These are phyloP conservation scores for Russula sp. DNA, from an alignment of 768 basidiomycete species.

Conservation along the genomic window DNA sequence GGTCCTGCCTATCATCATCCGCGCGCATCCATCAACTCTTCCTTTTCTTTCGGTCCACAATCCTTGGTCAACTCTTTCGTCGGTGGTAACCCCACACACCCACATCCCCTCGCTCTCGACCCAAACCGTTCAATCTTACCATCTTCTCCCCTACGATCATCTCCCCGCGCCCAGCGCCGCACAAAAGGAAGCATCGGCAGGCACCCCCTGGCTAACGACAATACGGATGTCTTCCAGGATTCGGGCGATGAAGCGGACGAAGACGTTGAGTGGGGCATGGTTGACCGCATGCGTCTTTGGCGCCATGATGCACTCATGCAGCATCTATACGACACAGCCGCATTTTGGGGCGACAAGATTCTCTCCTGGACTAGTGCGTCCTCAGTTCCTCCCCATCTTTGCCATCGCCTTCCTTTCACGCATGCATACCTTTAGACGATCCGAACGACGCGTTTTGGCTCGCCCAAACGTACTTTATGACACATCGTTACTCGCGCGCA, in stretches of 20 bases:
- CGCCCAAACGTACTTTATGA: conserved; percentile 95
- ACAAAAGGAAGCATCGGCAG: conserved; percentile 44
- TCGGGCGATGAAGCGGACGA: conserved; percentile 52
- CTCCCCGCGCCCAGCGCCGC: conserved; percentile 51
- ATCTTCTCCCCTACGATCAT: conserved; percentile 64
- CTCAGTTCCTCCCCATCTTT: conserved; percentile 2
- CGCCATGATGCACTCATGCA: conserved; percentile 98
- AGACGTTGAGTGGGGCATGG: conserved; percentile 73
- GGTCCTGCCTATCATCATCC: conserved; percentile 38
- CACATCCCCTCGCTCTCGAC: conserved; percentile 57
- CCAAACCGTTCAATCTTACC: conserved; percentile 76
- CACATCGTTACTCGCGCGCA: conserved; percentile 90
- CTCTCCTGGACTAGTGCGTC: conserved; percentile 86
- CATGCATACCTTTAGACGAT: conserved; percentile 51
- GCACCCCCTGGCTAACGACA: conserved; percentile 77
- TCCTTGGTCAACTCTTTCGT: conserved; percentile 66
- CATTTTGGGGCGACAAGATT: conserved; percentile 98
- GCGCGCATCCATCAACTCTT: conserved; percentile 67
- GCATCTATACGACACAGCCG: conserved; percentile 94
- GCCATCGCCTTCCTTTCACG: background rate
- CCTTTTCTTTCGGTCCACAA: conserved; percentile 81
- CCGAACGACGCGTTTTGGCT: conserved; percentile 99
- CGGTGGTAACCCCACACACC: conserved; percentile 55
- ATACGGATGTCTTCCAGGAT: conserved; percentile 69
- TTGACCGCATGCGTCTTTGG: conserved; percentile 96